These are phyloP conservation scores for Magnaporthiopsis rhizophila DNA, from an alignment of 2,329 filamentous ascomycete species.

Conservation along the genomic window DNA sequence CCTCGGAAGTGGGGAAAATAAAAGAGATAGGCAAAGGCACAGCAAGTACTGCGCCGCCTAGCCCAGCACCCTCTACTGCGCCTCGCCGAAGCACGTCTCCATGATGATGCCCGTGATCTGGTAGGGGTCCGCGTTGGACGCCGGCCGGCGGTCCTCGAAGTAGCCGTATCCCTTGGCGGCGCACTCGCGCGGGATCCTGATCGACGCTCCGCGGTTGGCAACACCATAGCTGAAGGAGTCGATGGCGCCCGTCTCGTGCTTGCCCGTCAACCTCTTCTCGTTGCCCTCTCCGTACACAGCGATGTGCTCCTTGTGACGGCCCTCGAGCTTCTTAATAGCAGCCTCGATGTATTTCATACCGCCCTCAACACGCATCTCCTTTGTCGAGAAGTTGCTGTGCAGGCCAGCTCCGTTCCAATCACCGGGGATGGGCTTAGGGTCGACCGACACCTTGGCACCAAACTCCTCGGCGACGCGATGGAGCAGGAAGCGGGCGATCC, in stretches of 20 bases:
- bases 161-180: slow-evolving; percentile 70
- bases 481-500: slow-evolving; percentile 84
- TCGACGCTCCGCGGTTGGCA: slow-evolving; percentile 89
- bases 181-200: slow-evolving; percentile 65
- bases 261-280: slow-evolving; percentile 84
- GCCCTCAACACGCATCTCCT: slow-evolving; percentile 80
- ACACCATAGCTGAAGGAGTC: slow-evolving; percentile 92
- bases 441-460: slow-evolving; percentile 88
- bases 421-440: slow-evolving; percentile 91
- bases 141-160: slow-evolving; percentile 50
- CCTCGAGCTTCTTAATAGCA: slow-evolving; percentile 77
- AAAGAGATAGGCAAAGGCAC: background rate
- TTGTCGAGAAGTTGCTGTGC: slow-evolving; percentile 85
- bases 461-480: slow-evolving; percentile 84
- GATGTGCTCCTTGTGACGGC: slow-evolving; percentile 75
- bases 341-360: slow-evolving; percentile 94
- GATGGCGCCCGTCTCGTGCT: slow-evolving; percentile 89
- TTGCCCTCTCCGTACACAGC: slow-evolving; percentile 92
- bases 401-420: slow-evolving; percentile 82
- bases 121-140: slow-evolving; percentile 66
- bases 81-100: slow-evolving; percentile 18
- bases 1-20: background rate
- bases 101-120: slow-evolving; percentile 34
- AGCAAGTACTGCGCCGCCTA: background rate
- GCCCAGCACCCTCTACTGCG: background rate